A percentile compares a stretch with the other conserved stretches of the same genome.
Conservation (phyloP, 306 rosid species). For the Begonia masoniana region DNA sequence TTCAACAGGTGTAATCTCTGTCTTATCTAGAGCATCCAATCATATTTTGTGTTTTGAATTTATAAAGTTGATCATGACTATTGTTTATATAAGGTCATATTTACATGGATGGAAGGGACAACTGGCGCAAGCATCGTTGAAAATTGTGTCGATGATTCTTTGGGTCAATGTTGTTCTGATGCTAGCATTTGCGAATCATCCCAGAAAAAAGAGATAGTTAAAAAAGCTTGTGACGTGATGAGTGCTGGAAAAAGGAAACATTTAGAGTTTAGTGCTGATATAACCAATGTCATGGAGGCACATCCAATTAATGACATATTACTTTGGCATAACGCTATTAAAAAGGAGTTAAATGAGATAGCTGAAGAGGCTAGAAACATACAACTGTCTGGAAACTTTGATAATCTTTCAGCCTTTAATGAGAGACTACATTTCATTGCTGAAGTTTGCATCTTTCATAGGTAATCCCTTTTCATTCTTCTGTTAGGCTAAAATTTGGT, state of each 20-base stretch:
- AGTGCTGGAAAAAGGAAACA: conserved; percentile 72
- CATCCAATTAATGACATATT: conserved; percentile 91
- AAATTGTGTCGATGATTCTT: conserved; percentile 35
- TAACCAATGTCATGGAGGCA: conserved; percentile 31
- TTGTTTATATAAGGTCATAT: conserved; percentile 65
- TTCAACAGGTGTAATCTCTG: conserved; percentile 59
- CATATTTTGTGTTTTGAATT: conserved; percentile 6
- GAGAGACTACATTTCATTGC: conserved; percentile 91
- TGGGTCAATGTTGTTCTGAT: conserved; percentile 19
- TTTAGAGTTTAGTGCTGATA: conserved; percentile 46
- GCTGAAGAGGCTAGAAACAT: conserved; percentile 40
- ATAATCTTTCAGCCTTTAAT: conserved; percentile 70
- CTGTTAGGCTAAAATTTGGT: not conserved
- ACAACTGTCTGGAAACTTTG: conserved; percentile 58
- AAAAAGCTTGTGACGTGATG: conserved; percentile 43
- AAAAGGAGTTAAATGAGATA: conserved; percentile 80
- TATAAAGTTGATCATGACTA: conserved; percentile 10
- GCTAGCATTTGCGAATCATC: conserved; percentile 29
- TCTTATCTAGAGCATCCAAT: conserved; percentile 10
- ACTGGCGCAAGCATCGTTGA: conserved; percentile 16
- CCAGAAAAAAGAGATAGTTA: conserved; percentile 28
- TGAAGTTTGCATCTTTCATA: conserved; percentile 97
- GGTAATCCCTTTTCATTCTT: conserved; percentile 28
- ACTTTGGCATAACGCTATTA: conserved; percentile 96
- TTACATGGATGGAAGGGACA: conserved; percentile 81